Evolutionary conservation across 1,284 basidiomycete species (phyloP).

Genomic region (Peniophora sp.): DNA sequence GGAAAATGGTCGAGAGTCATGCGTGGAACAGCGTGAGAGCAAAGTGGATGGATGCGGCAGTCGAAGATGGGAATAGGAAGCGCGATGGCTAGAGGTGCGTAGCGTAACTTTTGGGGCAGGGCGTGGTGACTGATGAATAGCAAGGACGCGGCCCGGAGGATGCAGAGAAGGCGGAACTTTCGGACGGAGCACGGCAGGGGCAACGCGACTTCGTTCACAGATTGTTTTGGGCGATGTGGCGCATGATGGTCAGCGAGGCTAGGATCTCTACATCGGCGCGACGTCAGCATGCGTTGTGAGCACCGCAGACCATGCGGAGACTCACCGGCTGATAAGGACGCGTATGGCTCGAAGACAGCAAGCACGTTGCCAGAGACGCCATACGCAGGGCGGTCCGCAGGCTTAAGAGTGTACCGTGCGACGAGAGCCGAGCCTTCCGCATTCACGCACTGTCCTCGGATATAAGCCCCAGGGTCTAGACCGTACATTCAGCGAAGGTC

Average conservation of each 20-base stretch:
- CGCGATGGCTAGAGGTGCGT: too few relatives aligned
- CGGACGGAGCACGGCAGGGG: too few relatives aligned
- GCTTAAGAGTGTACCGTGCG: conserved; percentile 53
- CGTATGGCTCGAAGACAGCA: conserved; percentile 51
- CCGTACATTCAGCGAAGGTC: not conserved
- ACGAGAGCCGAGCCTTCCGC: conserved; percentile 39
- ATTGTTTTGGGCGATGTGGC: conserved; percentile 33
- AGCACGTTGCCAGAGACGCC: conserved; percentile 59
- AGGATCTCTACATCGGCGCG: conserved; percentile 44
- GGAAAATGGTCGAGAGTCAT: too few relatives aligned
- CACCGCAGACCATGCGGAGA: not conserved
- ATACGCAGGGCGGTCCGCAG: conserved; percentile 42
- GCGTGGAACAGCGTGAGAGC: too few relatives aligned
- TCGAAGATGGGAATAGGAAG: too few relatives aligned
- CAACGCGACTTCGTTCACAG: conserved; percentile 10
- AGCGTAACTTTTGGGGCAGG: too few relatives aligned
- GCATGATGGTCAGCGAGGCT: conserved; percentile 57
- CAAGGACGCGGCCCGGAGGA: too few relatives aligned
- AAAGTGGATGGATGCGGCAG: too few relatives aligned
- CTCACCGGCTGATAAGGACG: conserved; percentile 49
- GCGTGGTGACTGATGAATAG: too few relatives aligned
- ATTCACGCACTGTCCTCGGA: conserved; percentile 44
- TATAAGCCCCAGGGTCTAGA: not conserved
- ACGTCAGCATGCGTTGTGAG: conserved; percentile 1
- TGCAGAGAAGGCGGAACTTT: too few relatives aligned